Evolutionary conservation across 768 basidiomycete genomes (phyloP), one percentile per base, ranked within the genome.

Genomic region (Chalciporus sphaerocephalus): DNA sequence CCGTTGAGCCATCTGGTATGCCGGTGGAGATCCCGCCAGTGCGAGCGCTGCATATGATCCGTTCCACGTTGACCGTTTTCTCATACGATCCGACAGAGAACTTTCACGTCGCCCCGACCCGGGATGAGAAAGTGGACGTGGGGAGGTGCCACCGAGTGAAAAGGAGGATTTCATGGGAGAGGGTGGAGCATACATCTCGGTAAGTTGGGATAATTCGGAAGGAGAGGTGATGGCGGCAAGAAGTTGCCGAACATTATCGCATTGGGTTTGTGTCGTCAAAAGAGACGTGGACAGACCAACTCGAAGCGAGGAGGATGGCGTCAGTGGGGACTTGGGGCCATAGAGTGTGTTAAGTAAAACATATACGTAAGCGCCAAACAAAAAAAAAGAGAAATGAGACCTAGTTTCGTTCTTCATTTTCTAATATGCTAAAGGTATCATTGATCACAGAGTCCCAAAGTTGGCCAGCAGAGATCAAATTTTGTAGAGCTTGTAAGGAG

Each of bases 161-260:
- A 64, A 66, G 2, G 54, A 54, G 16, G 52, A 34, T 42, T 56
- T 62, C 38, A 54, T 50, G 4, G 86, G 84, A 0, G 84, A 87
- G 0, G 87, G 77, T 5, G 90, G 89, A 0, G 87, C 87, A 62
- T 92, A 92, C 90, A 92, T 92, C 66, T 89, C 89, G 10, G 85
- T 72, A 10, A 92, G 73, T 58, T 87, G 89, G 9, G 83, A 74
- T n/a, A 90, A 70, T 52, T 87, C 82, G 12, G 74, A 61, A 6
- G 85, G 83, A 6, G 77, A 79, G 0, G 89, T 84, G 37, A 92
- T 76, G 12, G 88, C 89, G 6, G 83, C 75, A 38, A 92, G 75
- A 3, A 91, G 76, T 40, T 83, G 81, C 24, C 90, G 85, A 52
- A 92, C 79, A 47, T 85, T 86, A 58, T 91, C 89, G 57, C 83